Evolutionary conservation across 495 filamentous ascomycete genomes (phyloP).

Genomic region (Aspergillus egyptiacus): DNA sequence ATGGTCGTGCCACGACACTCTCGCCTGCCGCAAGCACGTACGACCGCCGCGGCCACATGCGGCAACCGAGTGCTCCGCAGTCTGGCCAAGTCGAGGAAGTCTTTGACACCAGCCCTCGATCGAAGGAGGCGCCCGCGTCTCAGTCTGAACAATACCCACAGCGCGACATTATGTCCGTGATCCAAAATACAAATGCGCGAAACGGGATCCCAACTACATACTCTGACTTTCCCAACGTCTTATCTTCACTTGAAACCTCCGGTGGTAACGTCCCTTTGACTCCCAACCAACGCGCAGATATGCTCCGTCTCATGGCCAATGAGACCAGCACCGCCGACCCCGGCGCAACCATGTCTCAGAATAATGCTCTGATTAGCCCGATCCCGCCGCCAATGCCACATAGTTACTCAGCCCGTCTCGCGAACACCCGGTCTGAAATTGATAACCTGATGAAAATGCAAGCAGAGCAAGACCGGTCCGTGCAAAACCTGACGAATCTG

Average conservation of each 20-base stretch:
- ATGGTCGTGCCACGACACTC: slow-evolving; percentile 33
- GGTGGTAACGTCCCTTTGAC: slow-evolving; percentile 63
- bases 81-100: slow-evolving; percentile 42
- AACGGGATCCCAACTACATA: slow-evolving; percentile 44
- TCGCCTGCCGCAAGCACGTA: slow-evolving; percentile 32
- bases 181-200: slow-evolving; percentile 70
- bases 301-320: slow-evolving; percentile 73
- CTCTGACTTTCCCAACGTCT: slow-evolving; percentile 66
- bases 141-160: slow-evolving; percentile 38
- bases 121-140: slow-evolving; percentile 19
- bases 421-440: slow-evolving; percentile 62
- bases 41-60: slow-evolving; percentile 31
- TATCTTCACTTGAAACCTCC: slow-evolving; percentile 62
- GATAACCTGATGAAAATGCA: slow-evolving; percentile 69
- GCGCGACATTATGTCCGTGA: slow-evolving; percentile 81
- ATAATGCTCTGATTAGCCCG: slow-evolving; percentile 56
- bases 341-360: slow-evolving; percentile 21
- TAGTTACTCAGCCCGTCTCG: slow-evolving; percentile 46
- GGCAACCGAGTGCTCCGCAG: slow-evolving; percentile 31
- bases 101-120: slow-evolving; percentile 37
- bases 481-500: slow-evolving; percentile 62
- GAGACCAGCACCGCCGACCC: slow-evolving; percentile 32
- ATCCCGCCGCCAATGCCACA: slow-evolving; percentile 54
- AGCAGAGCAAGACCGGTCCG: slow-evolving; percentile 61
- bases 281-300: slow-evolving; percentile 67